A percentile compares a stretch with the other conserved stretches of the same genome.
These are phyloP conservation scores for Cantharellus anzutake DNA, from an alignment of 768 basidiomycete genomes.

Conservation along the genomic window DNA sequence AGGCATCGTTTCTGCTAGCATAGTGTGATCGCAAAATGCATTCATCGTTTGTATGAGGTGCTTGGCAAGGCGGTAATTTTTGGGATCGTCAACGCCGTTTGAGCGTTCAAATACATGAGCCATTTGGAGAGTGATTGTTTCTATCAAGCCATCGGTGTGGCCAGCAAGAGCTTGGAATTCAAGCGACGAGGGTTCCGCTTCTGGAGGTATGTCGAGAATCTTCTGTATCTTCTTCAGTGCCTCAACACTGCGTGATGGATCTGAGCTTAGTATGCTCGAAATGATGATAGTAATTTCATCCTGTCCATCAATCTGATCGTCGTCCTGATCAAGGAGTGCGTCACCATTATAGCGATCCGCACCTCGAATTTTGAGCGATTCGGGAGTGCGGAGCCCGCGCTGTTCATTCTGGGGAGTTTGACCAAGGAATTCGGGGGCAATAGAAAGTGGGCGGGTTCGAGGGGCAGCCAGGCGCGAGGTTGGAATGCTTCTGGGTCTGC, in stretches of 20 bases:
- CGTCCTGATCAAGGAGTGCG: too few relatives aligned
- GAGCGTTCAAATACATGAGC: conserved; percentile 75
- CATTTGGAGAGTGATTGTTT: conserved; percentile 84
- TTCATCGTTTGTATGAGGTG: conserved; percentile 94
- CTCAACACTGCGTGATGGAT: conserved; percentile 73
- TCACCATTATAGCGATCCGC: too few relatives aligned
- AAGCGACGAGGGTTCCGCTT: conserved; percentile 44
- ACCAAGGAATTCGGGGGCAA: neutral
- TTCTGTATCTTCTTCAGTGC: conserved; percentile 86
- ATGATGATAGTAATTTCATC: conserved; percentile 60
- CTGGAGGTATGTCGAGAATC: conserved; percentile 57
- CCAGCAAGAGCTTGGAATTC: conserved; percentile 63
- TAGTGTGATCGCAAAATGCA: conserved; percentile 78
- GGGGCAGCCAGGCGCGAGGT: conserved; percentile 61
- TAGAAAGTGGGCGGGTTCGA: conserved; percentile 27
- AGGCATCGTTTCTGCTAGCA: conserved; percentile 73
- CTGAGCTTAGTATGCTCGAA: conserved; percentile 75
- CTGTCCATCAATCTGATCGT: neutral
- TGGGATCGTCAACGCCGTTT: conserved; percentile 48
- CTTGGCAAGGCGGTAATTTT: conserved; percentile 87
- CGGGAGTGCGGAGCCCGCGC: too few relatives aligned
- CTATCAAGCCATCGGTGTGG: conserved; percentile 67
- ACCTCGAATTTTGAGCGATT: too few relatives aligned
- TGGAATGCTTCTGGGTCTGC: conserved; percentile 41
- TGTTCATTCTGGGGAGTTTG: too few relatives aligned